Evolutionary conservation across 495 filamentous ascomycete species (phyloP), one percentile per base, ranked within the genome.

Genomic region (Penicillium verhagenii): DNA sequence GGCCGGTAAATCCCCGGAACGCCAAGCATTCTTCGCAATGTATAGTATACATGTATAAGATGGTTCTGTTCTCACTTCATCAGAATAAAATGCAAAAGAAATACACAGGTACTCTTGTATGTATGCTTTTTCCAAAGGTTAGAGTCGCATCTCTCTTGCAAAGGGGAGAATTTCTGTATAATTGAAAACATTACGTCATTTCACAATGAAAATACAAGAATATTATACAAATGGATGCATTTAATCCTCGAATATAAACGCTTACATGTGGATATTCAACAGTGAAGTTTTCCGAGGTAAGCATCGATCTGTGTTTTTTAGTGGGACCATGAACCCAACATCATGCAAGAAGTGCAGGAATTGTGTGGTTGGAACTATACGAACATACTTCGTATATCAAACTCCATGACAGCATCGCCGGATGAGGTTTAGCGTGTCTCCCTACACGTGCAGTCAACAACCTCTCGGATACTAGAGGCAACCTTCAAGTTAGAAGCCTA

Each of bases 381-480:
- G 52, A 52, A 18, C 42, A 59, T 59, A 59, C 52, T 59, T 59
- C 52, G 57, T 59, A 55, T 37, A 26, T 23, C 8, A 28, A 16
- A 4, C 11, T n/a, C 21, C 21, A 23, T 43, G 39, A 21, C 39
- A 21, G 39, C 19, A 24, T 42, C n/a, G 11, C 44, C 7, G n/a
- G 2, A 29, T 23, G 18, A 16, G 24, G 44, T 24, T 43, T 43
- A 43, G 39, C 39, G 39, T 42, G 7, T 24, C 39, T 14, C 31
- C n/a, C n/a, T n/a, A n/a, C n/a, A n/a, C n/a, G n/a, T n/a, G n/a
- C n/a, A n/a, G n/a, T n/a, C n/a, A n/a, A n/a, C n/a, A n/a, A n/a
- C n/a, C n/a, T n/a, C n/a, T n/a, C n/a, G n/a, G n/a, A n/a, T n/a
- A n/a, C n/a, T n/a, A n/a, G n/a, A n/a, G n/a, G n/a, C n/a, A n/a